A percentile compares a stretch with the other conserved stretches of the same genome.
Conservation (phyloP, 1,284 basidiomycete genomes). For the Rhodotorula sp. region DNA sequence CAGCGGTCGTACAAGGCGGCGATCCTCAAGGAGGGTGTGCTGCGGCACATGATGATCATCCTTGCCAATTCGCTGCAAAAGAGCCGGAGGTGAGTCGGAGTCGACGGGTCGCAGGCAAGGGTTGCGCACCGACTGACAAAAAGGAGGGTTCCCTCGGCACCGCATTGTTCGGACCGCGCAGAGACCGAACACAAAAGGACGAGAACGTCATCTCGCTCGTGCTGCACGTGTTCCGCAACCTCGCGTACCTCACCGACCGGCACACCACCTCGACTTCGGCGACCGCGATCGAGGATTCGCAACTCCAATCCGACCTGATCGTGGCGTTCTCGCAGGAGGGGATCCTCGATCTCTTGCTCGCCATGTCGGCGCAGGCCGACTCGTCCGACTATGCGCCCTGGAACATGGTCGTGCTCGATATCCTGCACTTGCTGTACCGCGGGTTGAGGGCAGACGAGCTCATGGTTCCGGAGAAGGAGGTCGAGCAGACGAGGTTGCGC, state of each 20-base stretch:
- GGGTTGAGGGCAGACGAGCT: constrained; percentile 67
- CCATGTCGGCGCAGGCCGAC: constrained; percentile 72
- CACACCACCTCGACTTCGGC: constrained; percentile 66
- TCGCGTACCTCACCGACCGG: constrained; percentile 80
- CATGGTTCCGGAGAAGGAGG: constrained; percentile 66
- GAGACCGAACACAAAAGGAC: constrained; percentile 71
- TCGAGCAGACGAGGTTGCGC: constrained; percentile 32
- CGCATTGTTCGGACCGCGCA: constrained; percentile 24
- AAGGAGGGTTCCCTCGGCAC: too few species aligned
- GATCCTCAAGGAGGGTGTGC: constrained; percentile 41
- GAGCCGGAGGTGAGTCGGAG: constrained; percentile 44
- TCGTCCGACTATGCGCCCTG: constrained; percentile 73
- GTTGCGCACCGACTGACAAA: background rate
- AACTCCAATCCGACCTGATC: constrained; percentile 64
- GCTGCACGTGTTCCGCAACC: constrained; percentile 84
- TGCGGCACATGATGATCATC: constrained; percentile 49
- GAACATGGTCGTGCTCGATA: constrained; percentile 86
- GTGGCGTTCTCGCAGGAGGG: constrained; percentile 68
- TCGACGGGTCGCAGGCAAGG: too few species aligned
- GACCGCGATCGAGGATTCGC: constrained; percentile 71
- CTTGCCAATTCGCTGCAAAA: constrained; percentile 48
- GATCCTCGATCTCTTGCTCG: constrained; percentile 73
- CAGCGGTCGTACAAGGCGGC: constrained; percentile 81
- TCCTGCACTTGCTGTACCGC: constrained; percentile 80
- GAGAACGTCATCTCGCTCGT: constrained; percentile 80